phyloP scores from a whole-genome alignment of 208 protist species.

The Leishmania tropica region DNA sequence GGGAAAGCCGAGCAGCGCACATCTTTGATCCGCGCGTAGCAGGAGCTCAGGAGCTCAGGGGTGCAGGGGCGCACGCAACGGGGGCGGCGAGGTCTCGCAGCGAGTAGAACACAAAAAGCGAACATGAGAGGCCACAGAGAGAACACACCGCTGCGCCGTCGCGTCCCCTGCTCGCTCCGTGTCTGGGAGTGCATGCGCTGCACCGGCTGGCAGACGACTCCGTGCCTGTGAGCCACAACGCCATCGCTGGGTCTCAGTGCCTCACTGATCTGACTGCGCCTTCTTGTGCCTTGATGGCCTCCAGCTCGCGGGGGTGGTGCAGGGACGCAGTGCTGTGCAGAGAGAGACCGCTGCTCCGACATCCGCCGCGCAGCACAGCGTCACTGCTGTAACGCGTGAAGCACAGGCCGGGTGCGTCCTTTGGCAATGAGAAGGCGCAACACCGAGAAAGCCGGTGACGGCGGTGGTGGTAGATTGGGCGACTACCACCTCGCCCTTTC shows the following conservation, averaged over 20 bases:
- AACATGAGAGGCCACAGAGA: not conserved
- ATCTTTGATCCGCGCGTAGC: too few species aligned
- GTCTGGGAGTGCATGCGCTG: not conserved
- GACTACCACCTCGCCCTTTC: not conserved
- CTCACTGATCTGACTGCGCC: not conserved
- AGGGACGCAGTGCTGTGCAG: not conserved
- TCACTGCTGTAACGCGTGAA: too few species aligned
- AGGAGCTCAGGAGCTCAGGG: too few species aligned
- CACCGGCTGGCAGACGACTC: not conserved
- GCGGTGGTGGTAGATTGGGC: too few species aligned
- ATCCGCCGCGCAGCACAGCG: not conserved
- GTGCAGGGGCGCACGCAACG: too few species aligned
- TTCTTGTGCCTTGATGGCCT: not conserved
- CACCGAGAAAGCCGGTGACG: not conserved
- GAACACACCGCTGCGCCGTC: too few species aligned
- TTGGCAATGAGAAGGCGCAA: not conserved
- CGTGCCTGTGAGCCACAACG: not conserved
- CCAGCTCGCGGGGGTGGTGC: not conserved
- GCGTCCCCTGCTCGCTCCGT: too few species aligned
- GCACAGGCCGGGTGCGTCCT: too few species aligned
- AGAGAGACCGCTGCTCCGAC: not conserved
- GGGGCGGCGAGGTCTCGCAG: too few species aligned
- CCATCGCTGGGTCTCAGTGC: too few species aligned
- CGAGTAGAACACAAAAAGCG: too few species aligned
- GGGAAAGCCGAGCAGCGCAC: not conserved